Conservation (phyloP, 2,329 filamentous ascomycete species). For the Aphanoascus verrucosus region DNA sequence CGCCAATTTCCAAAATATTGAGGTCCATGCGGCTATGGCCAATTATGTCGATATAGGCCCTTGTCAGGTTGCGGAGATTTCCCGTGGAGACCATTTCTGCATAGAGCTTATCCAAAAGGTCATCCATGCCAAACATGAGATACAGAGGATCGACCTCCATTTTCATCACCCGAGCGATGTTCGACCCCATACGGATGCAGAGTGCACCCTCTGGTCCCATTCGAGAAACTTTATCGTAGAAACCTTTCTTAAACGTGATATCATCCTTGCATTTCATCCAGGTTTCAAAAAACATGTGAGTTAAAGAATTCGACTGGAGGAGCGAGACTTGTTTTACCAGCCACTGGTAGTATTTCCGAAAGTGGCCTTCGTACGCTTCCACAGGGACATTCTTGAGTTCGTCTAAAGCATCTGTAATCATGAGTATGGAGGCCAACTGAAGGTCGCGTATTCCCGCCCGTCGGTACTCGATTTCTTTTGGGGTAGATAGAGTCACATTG, state of each 20-base stretch:
- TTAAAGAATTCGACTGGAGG: slow-evolving; percentile 19
- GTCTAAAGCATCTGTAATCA: slow-evolving; percentile 23
- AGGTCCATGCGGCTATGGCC: slow-evolving; percentile 19
- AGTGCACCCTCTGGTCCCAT: slow-evolving; percentile 25
- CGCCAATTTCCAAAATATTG: slow-evolving; percentile 18
- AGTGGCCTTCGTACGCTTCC: slow-evolving; percentile 19
- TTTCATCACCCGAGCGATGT: slow-evolving; percentile 23
- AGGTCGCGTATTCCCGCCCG: slow-evolving; percentile 12
- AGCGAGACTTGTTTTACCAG: slow-evolving; percentile 19
- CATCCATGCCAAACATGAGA: slow-evolving; percentile 27
- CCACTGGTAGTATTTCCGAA: slow-evolving; percentile 24
- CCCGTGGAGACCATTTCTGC: slow-evolving; percentile 6
- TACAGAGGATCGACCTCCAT: slow-evolving; percentile 25
- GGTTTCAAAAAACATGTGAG: slow-evolving; percentile 19
- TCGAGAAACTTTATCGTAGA: slow-evolving; percentile 19
- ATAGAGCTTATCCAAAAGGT: slow-evolving; percentile 24
- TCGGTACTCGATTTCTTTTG: slow-evolving; percentile 7
- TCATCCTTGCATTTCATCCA: slow-evolving; percentile 19
- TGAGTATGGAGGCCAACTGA: slow-evolving; percentile 24
- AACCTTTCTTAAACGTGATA: slow-evolving; percentile 17
- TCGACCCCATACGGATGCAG: slow-evolving; percentile 23
- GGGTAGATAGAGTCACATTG: slow-evolving; percentile 9
- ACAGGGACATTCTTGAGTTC: slow-evolving; percentile 16
- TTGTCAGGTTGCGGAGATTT: slow-evolving; percentile 10
- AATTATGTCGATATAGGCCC: slow-evolving; percentile 21